Conservation (phyloP, 2,329 filamentous ascomycete genomes). For the Ustilaginoidea virens region DNA sequence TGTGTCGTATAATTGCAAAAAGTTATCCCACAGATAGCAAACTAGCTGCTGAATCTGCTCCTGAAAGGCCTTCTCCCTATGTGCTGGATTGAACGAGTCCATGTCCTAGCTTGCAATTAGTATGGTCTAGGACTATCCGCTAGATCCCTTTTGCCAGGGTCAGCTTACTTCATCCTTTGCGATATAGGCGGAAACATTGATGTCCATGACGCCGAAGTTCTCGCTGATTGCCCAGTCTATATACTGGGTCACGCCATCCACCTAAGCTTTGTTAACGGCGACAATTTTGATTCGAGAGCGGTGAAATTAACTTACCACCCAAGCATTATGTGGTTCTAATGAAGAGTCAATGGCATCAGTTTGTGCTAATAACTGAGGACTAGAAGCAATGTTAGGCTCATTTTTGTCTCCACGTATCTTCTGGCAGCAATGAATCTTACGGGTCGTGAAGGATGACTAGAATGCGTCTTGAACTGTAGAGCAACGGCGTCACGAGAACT, state of each 20-base stretch:
- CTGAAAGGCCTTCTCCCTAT: slow-evolving; percentile 33
- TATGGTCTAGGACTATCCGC: too few relatives aligned
- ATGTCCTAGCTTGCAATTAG: slow-evolving; percentile 21
- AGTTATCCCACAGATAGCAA: slow-evolving; percentile 92
- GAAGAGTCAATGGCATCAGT: slow-evolving; percentile 55
- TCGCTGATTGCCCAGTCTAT: slow-evolving; percentile 69
- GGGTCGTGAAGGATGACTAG: slow-evolving; percentile 86
- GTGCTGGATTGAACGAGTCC: slow-evolving; percentile 29
- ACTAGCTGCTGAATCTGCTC: slow-evolving; percentile 57
- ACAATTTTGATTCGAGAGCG: background rate
- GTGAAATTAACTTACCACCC: slow-evolving; percentile 48
- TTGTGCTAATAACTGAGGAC: slow-evolving; percentile 55
- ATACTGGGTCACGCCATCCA: slow-evolving; percentile 67
- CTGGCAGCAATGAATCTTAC: slow-evolving; percentile 29
- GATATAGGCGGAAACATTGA: slow-evolving; percentile 74
- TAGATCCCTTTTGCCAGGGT: too few relatives aligned
- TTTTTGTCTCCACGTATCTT: background rate
- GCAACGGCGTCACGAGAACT: slow-evolving; percentile 63
- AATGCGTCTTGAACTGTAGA: slow-evolving; percentile 50
- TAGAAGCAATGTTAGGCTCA: slow-evolving; percentile 3
- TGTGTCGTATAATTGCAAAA: slow-evolving; percentile 61
- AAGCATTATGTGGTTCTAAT: slow-evolving; percentile 71
- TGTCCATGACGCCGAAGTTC: slow-evolving; percentile 73
- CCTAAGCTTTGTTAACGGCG: slow-evolving; percentile 30
- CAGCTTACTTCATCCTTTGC: slow-evolving; percentile 49